phyloP scores from a whole-genome alignment of 169 alveolate genomes.

The Cryptosporidium tyzzeri region DNA sequence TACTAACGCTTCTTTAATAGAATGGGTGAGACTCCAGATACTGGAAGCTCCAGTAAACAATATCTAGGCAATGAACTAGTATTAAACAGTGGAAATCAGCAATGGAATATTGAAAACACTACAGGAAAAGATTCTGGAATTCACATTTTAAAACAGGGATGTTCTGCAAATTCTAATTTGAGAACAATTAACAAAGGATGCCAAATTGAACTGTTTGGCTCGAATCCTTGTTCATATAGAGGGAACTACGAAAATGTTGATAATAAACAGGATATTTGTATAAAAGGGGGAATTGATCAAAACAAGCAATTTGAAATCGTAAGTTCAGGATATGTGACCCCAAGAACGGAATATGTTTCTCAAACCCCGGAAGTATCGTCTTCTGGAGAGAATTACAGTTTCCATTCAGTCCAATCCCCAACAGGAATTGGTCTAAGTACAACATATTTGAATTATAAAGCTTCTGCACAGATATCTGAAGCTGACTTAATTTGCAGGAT shows the following conservation, averaged over 20 bases:
- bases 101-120: conserved; percentile 4
- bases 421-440: not conserved
- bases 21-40: conserved; percentile 15
- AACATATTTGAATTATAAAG: not conserved
- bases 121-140: conserved; percentile 6
- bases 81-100: conserved; percentile 14
- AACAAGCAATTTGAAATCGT: conserved; percentile 4
- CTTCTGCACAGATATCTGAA: not conserved
- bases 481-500: not conserved
- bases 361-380: conserved; percentile 10
- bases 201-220: not conserved
- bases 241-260: not conserved
- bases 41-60: not conserved
- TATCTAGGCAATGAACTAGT: conserved; percentile 28
- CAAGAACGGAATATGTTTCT: conserved; percentile 50
- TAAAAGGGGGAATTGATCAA: not conserved
- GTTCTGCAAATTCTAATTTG: not conserved
- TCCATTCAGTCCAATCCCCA: conserved; percentile 12
- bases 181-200: not conserved
- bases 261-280: not conserved
- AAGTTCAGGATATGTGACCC: conserved; percentile 22
- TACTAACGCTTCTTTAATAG: not conserved
- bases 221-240: not conserved
- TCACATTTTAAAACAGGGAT: not conserved
- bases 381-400: conserved; percentile 14